phyloP scores from a whole-genome alignment of 345 rosid species.

The Linum trigynum region DNA sequence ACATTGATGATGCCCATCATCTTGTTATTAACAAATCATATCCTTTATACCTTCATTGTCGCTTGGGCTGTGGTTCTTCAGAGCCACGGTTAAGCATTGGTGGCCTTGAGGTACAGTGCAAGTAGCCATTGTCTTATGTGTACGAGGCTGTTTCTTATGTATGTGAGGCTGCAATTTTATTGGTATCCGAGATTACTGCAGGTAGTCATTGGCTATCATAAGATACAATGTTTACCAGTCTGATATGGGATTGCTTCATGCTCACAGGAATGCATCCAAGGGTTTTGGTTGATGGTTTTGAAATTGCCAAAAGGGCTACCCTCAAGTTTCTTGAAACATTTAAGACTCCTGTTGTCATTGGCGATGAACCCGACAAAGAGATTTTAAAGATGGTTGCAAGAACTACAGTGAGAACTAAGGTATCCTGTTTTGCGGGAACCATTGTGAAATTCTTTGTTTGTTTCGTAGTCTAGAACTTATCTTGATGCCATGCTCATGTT shows the following conservation, averaged over 20 bases:
- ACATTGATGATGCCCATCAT: no score
- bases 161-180: not conserved
- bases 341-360: conserved; percentile 92
- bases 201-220: not conserved
- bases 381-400: conserved; percentile 96
- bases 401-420: conserved; percentile 90
- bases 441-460: not conserved
- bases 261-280: conserved; percentile 93
- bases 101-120: no score
- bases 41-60: no score
- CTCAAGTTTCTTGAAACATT: conserved; percentile 86
- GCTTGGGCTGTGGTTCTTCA: no score
- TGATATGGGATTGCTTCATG: not conserved
- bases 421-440: conserved; percentile 10
- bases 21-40: no score
- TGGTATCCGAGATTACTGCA: not conserved
- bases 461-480: not conserved
- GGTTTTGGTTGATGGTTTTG: conserved; percentile 95
- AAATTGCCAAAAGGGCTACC: conserved; percentile 90
- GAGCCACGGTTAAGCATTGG: no score
- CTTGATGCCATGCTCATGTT: conserved; percentile 6
- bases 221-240: not conserved
- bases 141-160: no score
- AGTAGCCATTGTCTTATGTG: not conserved
- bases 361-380: conserved; percentile 89